A percentile compares a stretch with the other conserved stretches of the same genome.
Evolutionary conservation across 305 asterid genomes (phyloP).

Genomic region (Fraxinus xanthoxyloides): DNA sequence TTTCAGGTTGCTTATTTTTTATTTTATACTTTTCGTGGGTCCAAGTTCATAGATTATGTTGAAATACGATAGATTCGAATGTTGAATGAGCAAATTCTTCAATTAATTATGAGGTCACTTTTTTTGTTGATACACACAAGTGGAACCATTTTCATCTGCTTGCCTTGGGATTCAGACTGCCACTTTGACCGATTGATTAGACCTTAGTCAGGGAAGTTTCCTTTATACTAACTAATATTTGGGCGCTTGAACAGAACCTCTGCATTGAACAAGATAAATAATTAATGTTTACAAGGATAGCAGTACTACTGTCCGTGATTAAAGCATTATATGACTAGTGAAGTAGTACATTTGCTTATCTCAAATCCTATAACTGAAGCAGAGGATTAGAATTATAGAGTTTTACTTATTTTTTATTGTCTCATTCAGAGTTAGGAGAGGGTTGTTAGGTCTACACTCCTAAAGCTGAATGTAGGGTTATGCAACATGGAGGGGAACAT

Average conservation of each 20-base stretch:
- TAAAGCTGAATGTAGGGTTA: not conserved
- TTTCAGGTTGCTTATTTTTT: not conserved
- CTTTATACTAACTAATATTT: not conserved
- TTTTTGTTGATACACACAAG: not conserved
- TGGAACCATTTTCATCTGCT: not conserved
- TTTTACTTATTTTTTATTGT: not conserved
- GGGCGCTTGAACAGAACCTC: conserved; percentile 6
- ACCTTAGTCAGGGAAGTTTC: not conserved
- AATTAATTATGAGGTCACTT: not conserved
- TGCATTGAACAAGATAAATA: not conserved
- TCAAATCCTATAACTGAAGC: not conserved
- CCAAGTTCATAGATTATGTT: not conserved
- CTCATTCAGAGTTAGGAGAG: not conserved
- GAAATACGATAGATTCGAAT: not conserved
- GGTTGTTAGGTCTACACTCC: not conserved
- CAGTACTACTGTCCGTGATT: not conserved
- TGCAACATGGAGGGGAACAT: not conserved
- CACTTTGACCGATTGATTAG: not conserved
- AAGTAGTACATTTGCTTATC: not conserved
- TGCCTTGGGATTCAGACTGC: not conserved
- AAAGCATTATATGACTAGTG: not conserved
- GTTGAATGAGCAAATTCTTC: not conserved
- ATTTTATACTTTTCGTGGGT: not conserved
- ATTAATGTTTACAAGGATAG: not conserved
- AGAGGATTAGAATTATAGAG: not conserved